phyloP scores from a whole-genome alignment of 2,329 filamentous ascomycete genomes.

The Pleurostoma richardsiae region DNA sequence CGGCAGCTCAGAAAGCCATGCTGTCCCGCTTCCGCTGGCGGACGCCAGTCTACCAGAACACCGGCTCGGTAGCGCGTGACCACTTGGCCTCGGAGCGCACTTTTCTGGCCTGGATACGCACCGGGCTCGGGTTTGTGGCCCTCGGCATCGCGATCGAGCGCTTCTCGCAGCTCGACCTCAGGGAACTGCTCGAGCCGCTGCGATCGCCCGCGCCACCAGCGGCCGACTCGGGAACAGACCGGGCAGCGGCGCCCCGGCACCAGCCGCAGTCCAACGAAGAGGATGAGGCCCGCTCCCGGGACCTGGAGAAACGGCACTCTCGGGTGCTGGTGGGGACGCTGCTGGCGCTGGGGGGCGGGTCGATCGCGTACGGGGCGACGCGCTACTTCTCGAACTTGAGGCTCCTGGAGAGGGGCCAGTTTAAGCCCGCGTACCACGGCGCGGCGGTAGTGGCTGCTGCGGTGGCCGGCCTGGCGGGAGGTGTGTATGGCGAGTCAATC shows the following conservation, averaged over 20 bases:
- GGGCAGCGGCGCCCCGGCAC: conserved; percentile 8
- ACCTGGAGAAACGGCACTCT: conserved; percentile 20
- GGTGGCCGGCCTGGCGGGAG: conserved; percentile 22
- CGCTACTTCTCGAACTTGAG: conserved; percentile 40
- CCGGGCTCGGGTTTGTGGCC: conserved; percentile 45
- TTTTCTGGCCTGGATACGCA: conserved; percentile 46
- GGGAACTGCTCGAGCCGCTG: conserved; percentile 18
- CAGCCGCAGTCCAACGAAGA: conserved; percentile 7
- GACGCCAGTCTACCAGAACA: conserved; percentile 32
- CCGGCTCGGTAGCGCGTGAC: conserved; percentile 43
- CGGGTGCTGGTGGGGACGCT: conserved; percentile 33
- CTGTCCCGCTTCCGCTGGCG: conserved; percentile 8
- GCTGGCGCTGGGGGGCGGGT: conserved; percentile 36
- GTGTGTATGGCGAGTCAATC: conserved; percentile 18
- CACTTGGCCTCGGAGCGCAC: conserved; percentile 49
- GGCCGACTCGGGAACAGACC: too few species aligned
- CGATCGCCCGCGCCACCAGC: neutral
- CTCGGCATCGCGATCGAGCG: conserved; percentile 43
- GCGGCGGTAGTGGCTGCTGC: conserved; percentile 20
- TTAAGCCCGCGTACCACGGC: conserved; percentile 25
- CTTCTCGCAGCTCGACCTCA: conserved; percentile 37
- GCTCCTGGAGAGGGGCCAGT: conserved; percentile 34
- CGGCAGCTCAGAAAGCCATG: neutral
- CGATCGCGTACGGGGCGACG: conserved; percentile 38
- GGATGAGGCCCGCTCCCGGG: conserved; percentile 6